Conservation (phyloP, 805 yeast species). For the Scheffersomyces lignosus region DNA sequence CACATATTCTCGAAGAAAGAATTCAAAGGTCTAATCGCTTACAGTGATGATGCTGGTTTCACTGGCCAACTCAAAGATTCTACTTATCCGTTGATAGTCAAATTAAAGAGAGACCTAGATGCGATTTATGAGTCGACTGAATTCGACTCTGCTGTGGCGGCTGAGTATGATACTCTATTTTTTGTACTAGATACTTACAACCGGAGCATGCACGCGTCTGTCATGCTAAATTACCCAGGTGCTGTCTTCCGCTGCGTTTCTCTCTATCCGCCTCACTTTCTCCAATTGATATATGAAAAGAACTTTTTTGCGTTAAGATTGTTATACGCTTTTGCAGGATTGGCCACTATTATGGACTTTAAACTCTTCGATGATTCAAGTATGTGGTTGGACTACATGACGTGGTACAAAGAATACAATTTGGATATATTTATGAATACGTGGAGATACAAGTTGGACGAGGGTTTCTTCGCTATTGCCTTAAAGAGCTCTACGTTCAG, state of each 20-base stretch:
- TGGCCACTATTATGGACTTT: slow-evolving; percentile 22
- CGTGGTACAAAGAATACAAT: slow-evolving; percentile 17
- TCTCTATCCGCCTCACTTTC: slow-evolving; percentile 13
- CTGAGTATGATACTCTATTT: too few relatives aligned
- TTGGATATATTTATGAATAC: slow-evolving; percentile 1
- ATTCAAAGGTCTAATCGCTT: slow-evolving; percentile 2
- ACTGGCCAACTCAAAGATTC: slow-evolving; percentile 1
- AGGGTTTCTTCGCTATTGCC: too few relatives aligned
- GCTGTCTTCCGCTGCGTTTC: slow-evolving; percentile 32
- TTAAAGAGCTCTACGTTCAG: slow-evolving; percentile 2
- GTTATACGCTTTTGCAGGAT: slow-evolving; percentile 18
- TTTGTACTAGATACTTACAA: too few relatives aligned
- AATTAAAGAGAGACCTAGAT: too few relatives aligned
- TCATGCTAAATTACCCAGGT: slow-evolving; percentile 30
- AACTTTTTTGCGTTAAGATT: slow-evolving; percentile 26
- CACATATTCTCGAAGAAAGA: background rate
- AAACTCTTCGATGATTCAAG: slow-evolving; percentile 18
- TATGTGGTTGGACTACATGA: slow-evolving; percentile 30
- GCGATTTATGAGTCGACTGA: too few relatives aligned
- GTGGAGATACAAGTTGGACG: too few relatives aligned
- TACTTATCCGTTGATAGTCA: slow-evolving; percentile 7
- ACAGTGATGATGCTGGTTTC: background rate
- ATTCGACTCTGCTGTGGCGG: too few relatives aligned
- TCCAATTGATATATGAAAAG: slow-evolving; percentile 16
- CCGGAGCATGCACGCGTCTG: too few relatives aligned